Conservation (phyloP, 2,329 filamentous ascomycete genomes). For the Cordyceps tenuipes region DNA sequence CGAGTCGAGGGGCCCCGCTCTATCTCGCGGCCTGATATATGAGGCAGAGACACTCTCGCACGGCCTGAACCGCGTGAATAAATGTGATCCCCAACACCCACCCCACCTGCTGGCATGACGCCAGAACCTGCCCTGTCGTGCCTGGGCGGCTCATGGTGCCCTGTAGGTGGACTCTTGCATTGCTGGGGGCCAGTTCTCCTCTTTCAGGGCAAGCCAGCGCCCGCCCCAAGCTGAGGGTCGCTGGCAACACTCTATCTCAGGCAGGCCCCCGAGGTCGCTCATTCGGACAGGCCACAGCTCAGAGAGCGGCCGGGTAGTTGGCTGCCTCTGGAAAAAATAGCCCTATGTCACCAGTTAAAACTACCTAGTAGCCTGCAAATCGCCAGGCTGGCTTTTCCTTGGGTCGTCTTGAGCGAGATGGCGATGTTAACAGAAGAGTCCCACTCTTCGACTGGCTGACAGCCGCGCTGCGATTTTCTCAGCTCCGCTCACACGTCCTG, state of each 20-base stretch:
- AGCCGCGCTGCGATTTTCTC: background rate
- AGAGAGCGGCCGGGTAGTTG: no score
- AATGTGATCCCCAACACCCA: background rate
- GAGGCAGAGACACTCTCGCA: background rate
- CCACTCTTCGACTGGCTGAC: slow-evolving; percentile 5
- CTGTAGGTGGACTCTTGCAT: background rate
- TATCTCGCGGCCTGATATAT: background rate
- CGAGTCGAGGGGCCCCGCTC: background rate
- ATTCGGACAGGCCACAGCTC: background rate
- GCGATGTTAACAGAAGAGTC: background rate
- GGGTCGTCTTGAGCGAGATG: background rate
- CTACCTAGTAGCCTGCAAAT: background rate
- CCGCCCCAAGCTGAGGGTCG: background rate
- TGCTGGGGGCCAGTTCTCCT: background rate
- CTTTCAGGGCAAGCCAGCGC: background rate
- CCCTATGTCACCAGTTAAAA: background rate
- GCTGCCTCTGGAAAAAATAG: background rate
- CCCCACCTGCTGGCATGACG: background rate
- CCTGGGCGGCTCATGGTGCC: background rate
- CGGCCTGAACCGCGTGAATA: background rate
- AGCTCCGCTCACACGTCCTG: slow-evolving; percentile 2
- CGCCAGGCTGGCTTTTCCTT: background rate
- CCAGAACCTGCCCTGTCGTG: background rate
- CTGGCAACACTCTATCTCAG: background rate
- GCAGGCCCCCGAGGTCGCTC: background rate